Percentiles rank a stretch among this genome's conserved stretches.
These are phyloP conservation scores for Colletotrichum salicis DNA, from an alignment of 2,329 filamentous ascomycete species.

Conservation along the genomic window DNA sequence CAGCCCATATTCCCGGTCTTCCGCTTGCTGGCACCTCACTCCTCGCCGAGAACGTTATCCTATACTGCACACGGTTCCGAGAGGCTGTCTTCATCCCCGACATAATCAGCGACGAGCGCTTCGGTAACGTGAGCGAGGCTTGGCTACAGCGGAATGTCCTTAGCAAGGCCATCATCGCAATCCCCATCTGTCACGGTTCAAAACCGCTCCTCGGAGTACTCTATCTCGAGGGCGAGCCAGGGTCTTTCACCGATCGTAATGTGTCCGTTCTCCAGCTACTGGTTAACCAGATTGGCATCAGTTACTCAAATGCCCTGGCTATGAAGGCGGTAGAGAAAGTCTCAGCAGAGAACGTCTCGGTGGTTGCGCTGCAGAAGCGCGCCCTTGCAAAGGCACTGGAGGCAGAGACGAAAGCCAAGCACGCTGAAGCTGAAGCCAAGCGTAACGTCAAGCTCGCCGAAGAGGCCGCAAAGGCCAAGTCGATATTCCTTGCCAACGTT, in stretches of 20 bases:
- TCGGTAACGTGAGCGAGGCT: slow-evolving; percentile 76
- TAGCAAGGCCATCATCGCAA: slow-evolving; percentile 81
- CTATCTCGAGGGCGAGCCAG: slow-evolving; percentile 79
- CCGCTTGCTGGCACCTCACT: slow-evolving; percentile 73
- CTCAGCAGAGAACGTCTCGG: slow-evolving; percentile 80
- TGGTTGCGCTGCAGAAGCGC: slow-evolving; percentile 81
- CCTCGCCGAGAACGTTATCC: slow-evolving; percentile 80
- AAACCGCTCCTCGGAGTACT: slow-evolving; percentile 78
- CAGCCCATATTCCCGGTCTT: slow-evolving; percentile 73
- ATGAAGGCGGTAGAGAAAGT: slow-evolving; percentile 81
- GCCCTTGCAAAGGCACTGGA: slow-evolving; percentile 77
- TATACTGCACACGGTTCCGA: slow-evolving; percentile 81
- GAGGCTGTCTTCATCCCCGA: slow-evolving; percentile 81
- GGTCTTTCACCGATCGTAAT: slow-evolving; percentile 81
- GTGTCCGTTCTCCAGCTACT: slow-evolving; percentile 75
- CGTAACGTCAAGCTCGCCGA: slow-evolving; percentile 84
- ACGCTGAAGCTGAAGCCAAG: slow-evolving; percentile 79
- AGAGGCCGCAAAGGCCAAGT: slow-evolving; percentile 85
- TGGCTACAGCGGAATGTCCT: slow-evolving; percentile 76
- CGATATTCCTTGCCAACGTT: slow-evolving; percentile 82
- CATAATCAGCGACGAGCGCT: slow-evolving; percentile 78
- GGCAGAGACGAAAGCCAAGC: slow-evolving; percentile 80
- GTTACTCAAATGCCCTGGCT: slow-evolving; percentile 74
- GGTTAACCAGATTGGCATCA: slow-evolving; percentile 82
- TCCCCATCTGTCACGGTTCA: slow-evolving; percentile 79